phyloP scores from a whole-genome alignment of 2,329 filamentous ascomycete genomes.

The Alternaria metachromatica region DNA sequence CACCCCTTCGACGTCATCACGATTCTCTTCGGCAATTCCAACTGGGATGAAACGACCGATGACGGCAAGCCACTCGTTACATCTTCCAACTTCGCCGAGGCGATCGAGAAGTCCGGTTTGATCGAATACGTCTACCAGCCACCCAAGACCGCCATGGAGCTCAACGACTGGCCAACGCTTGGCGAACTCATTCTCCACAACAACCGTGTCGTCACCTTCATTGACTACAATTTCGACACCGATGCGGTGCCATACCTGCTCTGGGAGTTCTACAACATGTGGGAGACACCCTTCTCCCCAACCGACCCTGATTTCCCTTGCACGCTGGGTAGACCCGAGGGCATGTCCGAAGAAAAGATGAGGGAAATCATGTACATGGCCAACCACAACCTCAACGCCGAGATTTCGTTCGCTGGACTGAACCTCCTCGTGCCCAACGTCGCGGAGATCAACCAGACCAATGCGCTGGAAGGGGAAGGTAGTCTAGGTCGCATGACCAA shows the following conservation, averaged over 20 bases:
- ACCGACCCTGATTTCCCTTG: slow-evolving; percentile 76
- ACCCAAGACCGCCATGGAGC: slow-evolving; percentile 73
- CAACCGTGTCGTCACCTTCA: slow-evolving; percentile 50
- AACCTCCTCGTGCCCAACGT: slow-evolving; percentile 47
- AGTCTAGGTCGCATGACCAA: slow-evolving; percentile 45
- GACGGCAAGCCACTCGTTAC: slow-evolving; percentile 61
- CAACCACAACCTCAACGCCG: slow-evolving; percentile 92
- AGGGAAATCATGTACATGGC: slow-evolving; percentile 76
- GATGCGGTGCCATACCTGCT: slow-evolving; percentile 80
- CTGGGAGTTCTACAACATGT: slow-evolving; percentile 88
- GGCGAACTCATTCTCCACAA: slow-evolving; percentile 59
- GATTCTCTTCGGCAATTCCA: slow-evolving; percentile 80
- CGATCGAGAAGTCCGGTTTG: slow-evolving; percentile 76
- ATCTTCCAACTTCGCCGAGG: slow-evolving; percentile 68
- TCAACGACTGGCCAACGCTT: slow-evolving; percentile 86
- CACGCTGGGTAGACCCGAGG: slow-evolving; percentile 76
- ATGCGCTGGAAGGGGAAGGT: slow-evolving; percentile 41
- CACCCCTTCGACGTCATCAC: slow-evolving; percentile 92
- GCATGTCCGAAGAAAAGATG: slow-evolving; percentile 59
- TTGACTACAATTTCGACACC: slow-evolving; percentile 70
- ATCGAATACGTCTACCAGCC: slow-evolving; percentile 77
- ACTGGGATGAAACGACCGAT: slow-evolving; percentile 50
- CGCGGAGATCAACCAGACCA: slow-evolving; percentile 44
- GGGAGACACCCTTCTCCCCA: slow-evolving; percentile 89
- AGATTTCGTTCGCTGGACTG: slow-evolving; percentile 53